Conservation (phyloP, 1,139 yeast species). For the Protomyces lactucae-debilis region DNA sequence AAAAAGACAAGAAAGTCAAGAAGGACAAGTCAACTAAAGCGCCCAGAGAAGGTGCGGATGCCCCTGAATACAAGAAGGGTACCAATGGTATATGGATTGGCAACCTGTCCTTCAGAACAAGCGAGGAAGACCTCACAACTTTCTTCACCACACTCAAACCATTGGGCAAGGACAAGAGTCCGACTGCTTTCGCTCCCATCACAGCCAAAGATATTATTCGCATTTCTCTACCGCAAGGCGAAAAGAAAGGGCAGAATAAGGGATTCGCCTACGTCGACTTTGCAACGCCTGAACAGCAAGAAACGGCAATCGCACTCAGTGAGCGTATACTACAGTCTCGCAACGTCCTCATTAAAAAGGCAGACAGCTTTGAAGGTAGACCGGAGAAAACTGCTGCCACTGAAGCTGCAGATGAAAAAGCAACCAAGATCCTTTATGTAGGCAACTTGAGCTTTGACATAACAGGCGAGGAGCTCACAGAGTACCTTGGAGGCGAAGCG, state of each 20-base stretch:
- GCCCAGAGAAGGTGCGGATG: constrained; percentile 52
- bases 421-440: constrained; percentile 81
- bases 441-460: constrained; percentile 93
- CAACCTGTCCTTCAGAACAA: constrained; percentile 79
- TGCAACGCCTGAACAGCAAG: constrained; percentile 56
- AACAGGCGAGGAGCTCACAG: constrained; percentile 69
- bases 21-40: constrained; percentile 48
- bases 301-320: constrained; percentile 60
- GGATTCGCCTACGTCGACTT: constrained; percentile 94
- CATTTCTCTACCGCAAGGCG: constrained; percentile 43
- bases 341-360: constrained; percentile 75
- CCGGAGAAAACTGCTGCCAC: constrained; percentile 46
- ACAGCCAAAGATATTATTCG: constrained; percentile 43
- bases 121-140: constrained; percentile 63
- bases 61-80: constrained; percentile 37
- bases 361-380: constrained; percentile 80
- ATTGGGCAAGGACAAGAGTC: constrained; percentile 28
- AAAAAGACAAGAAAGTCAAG: constrained; percentile 32
- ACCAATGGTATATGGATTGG: constrained; percentile 88
- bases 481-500: constrained; percentile 50
- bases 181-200: constrained; percentile 39
- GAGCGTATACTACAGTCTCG: constrained; percentile 77
- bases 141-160: constrained; percentile 49
- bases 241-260: constrained; percentile 44
- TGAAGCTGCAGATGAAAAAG: constrained; percentile 54